Conservation (phyloP, 352 stramenopile genomes). For the Globisporangium acanthophoron region DNA sequence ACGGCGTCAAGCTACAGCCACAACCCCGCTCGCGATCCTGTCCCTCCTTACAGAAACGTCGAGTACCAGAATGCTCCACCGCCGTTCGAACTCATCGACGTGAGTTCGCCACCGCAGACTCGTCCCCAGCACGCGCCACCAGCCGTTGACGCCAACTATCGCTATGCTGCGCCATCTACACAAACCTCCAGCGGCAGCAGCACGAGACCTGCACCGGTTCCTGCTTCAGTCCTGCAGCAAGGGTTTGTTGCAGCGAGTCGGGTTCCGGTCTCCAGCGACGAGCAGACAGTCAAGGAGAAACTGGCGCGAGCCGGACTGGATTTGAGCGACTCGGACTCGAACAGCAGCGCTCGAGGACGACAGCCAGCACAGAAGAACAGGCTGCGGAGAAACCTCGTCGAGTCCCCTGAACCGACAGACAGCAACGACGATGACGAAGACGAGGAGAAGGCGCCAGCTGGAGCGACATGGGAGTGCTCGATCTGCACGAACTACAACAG, state of each 20-base stretch:
- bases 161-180: not conserved
- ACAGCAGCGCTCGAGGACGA: constrained; percentile 17
- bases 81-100: constrained; percentile 7
- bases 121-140: not conserved
- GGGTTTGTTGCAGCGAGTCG: constrained; percentile 10
- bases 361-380: constrained; percentile 12
- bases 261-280: constrained; percentile 13
- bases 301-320: constrained; percentile 40
- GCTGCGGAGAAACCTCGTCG: constrained; percentile 3
- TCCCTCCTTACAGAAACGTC: not conserved
- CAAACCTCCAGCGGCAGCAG: not conserved
- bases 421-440: constrained; percentile 19
- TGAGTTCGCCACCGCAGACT: constrained; percentile 4
- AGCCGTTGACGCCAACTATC: not conserved
- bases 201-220: not conserved
- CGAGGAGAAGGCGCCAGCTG: constrained; percentile 4
- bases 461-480: constrained; percentile 22
- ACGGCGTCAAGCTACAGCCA: not conserved
- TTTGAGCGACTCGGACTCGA: constrained; percentile 48
- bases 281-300: constrained; percentile 28
- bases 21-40: not conserved
- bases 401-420: constrained; percentile 4
- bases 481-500: constrained; percentile 61
- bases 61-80: not conserved
- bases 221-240: constrained; percentile 5